Conservation (phyloP, 345 rosid species). For the Populus tremula region DNA sequence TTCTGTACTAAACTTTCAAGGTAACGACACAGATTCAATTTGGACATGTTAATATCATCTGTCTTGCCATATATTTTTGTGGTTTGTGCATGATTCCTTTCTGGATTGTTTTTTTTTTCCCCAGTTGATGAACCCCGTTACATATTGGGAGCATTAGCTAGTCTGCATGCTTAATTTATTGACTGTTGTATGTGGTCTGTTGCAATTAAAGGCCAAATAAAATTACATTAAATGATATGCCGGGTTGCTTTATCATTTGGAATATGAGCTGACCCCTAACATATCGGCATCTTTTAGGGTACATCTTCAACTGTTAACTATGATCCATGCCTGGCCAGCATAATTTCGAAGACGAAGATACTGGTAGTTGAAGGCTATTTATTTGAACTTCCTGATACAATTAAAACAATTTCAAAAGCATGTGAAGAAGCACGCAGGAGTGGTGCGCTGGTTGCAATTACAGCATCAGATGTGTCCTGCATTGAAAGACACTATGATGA, state of each 20-base stretch:
- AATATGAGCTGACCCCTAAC: not conserved
- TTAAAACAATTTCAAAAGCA: conserved; percentile 69
- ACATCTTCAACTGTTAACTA: conserved; percentile 76
- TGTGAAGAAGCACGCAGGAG: conserved; percentile 77
- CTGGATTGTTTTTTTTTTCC: not conserved
- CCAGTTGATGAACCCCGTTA: not conserved
- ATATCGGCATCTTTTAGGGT: conserved; percentile 47
- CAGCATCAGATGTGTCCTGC: conserved; percentile 93
- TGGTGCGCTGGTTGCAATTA: conserved; percentile 83
- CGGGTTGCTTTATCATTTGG: not conserved
- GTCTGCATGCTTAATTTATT: not conserved
- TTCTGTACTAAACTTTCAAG: not conserved
- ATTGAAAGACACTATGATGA: conserved; percentile 89
- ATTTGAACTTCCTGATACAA: conserved; percentile 90
- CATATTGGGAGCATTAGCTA: not conserved
- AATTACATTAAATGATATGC: not conserved
- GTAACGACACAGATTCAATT: not conserved
- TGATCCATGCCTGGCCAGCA: conserved; percentile 66
- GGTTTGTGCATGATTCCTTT: not conserved
- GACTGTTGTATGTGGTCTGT: not conserved
- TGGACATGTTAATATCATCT: not conserved
- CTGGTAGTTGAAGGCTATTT: conserved; percentile 90
- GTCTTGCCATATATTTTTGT: not conserved
- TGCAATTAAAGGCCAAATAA: not conserved
- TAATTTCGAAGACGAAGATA: conserved; percentile 69